A percentile compares a stretch with the other conserved stretches of the same genome.
phyloP scores from a whole-genome alignment of 1,284 basidiomycete species.

The Tylopilus orsonianus region DNA sequence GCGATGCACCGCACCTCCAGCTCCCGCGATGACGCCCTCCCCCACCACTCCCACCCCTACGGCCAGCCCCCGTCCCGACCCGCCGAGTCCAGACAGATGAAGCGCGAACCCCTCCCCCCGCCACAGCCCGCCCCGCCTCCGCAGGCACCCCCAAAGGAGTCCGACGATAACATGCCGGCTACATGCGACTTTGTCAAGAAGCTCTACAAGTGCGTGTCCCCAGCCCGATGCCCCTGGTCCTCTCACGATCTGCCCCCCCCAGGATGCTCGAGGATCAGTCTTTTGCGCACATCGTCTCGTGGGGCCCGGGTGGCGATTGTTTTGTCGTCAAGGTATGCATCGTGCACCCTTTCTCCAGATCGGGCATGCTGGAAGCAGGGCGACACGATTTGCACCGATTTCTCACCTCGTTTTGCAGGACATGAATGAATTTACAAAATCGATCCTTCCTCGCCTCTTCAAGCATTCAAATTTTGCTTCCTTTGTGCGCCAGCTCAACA shows the following conservation, averaged over 20 bases:
- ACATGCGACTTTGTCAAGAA: slow-evolving; percentile 93
- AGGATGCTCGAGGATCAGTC: slow-evolving; percentile 87
- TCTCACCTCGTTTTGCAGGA: slow-evolving; percentile 48
- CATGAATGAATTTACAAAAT: slow-evolving; percentile 97
- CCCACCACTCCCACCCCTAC: slow-evolving; percentile 26
- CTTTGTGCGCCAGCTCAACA: slow-evolving; percentile 95
- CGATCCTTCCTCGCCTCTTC: slow-evolving; percentile 92
- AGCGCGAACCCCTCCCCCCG: slow-evolving; percentile 30
- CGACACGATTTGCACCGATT: slow-evolving; percentile 3
- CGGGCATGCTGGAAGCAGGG: not conserved
- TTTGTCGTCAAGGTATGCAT: slow-evolving; percentile 83
- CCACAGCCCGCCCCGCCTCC: slow-evolving; percentile 20
- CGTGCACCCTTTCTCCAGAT: not conserved
- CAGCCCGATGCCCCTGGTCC: not conserved
- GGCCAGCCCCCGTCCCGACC: slow-evolving; percentile 18
- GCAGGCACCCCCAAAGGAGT: slow-evolving; percentile 23
- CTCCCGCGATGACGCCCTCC: slow-evolving; percentile 39
- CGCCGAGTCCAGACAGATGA: slow-evolving; percentile 28
- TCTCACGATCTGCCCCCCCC: slow-evolving; percentile 8
- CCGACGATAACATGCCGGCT: slow-evolving; percentile 66
- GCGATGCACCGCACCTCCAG: slow-evolving; percentile 36
- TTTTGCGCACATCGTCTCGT: slow-evolving; percentile 78
- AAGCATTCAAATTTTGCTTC: slow-evolving; percentile 97
- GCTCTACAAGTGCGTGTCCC: slow-evolving; percentile 74
- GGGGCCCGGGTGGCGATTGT: slow-evolving; percentile 85